These are phyloP conservation scores for Leccinum obscurum DNA, from an alignment of 768 basidiomycete genomes.

Conservation along the genomic window DNA sequence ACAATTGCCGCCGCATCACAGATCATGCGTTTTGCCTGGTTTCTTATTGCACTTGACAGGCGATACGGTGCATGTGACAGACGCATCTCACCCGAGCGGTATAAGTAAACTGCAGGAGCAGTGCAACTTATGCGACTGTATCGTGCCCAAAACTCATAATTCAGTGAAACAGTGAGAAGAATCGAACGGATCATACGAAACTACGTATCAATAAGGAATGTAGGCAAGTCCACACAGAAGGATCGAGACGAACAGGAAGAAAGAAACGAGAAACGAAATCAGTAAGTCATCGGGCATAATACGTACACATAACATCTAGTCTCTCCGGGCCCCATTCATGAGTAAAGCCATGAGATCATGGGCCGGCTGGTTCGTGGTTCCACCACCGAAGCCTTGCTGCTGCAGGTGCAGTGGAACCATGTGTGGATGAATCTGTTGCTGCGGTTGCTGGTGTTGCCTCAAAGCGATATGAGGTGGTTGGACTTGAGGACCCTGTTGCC, in stretches of 20 bases:
- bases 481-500: slow-evolving; percentile 33
- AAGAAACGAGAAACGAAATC: slow-evolving; percentile 15
- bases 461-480: slow-evolving; percentile 32
- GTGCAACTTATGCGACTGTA: slow-evolving; percentile 1
- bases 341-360: slow-evolving; percentile 84
- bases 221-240: slow-evolving; percentile 27
- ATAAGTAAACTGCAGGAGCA: background rate
- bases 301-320: slow-evolving; percentile 37
- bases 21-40: background rate
- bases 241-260: slow-evolving; percentile 9
- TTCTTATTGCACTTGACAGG: slow-evolving; percentile 11
- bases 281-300: slow-evolving; percentile 12
- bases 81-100: slow-evolving; percentile 8
- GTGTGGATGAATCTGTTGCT: slow-evolving; percentile 58
- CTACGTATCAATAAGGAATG: slow-evolving; percentile 35
- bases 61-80: slow-evolving; percentile 13
- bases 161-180: slow-evolving; percentile 28
- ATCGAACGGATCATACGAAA: slow-evolving; percentile 27
- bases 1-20: slow-evolving; percentile 21
- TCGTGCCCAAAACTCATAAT: slow-evolving; percentile 22
- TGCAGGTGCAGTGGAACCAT: slow-evolving; percentile 58
- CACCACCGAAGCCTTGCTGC: slow-evolving; percentile 51
- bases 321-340: slow-evolving; percentile 70
- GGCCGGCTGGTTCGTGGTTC: slow-evolving; percentile 53
- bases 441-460: slow-evolving; percentile 35